These are phyloP conservation scores for Trichoderma pleuroti DNA, from an alignment of 2,329 filamentous ascomycete species.

Conservation along the genomic window DNA sequence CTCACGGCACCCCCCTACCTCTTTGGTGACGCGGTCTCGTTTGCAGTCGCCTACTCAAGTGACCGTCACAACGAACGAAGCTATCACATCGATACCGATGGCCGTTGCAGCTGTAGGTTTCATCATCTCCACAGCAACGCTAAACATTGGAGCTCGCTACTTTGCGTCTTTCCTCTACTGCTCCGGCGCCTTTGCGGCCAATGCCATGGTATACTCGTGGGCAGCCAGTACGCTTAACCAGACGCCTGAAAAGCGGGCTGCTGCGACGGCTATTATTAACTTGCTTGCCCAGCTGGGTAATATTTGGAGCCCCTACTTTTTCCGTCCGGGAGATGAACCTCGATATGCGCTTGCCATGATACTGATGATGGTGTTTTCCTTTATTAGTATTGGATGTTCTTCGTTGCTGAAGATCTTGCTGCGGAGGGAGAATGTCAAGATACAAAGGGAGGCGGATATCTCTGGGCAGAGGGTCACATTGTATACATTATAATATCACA, in stretches of 20 bases:
- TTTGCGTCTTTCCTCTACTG: constrained; percentile 33
- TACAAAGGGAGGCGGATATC: not conserved
- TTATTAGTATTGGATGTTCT: constrained; percentile 5
- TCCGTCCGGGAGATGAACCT: constrained; percentile 37
- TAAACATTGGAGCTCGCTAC: constrained; percentile 30
- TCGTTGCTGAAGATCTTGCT: not conserved
- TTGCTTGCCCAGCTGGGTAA: constrained; percentile 30
- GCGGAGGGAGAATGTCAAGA: not conserved
- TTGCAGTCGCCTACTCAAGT: constrained; percentile 30
- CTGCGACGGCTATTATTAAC: constrained; percentile 35
- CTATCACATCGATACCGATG: constrained; percentile 42
- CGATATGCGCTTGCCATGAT: constrained; percentile 39
- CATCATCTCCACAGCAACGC: constrained; percentile 26
- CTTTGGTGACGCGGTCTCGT: constrained; percentile 29
- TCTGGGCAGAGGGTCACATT: not conserved
- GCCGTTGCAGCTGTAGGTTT: constrained; percentile 40
- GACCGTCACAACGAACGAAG: constrained; percentile 42
- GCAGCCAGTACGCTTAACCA: constrained; percentile 39
- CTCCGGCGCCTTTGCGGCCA: constrained; percentile 34
- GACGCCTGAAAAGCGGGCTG: constrained; percentile 43
- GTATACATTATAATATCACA: not conserved
- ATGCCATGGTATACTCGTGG: constrained; percentile 37
- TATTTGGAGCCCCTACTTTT: constrained; percentile 43
- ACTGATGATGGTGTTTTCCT: constrained; percentile 9
- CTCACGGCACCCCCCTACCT: constrained; percentile 40